Evolutionary conservation across 2,329 filamentous ascomycete genomes (phyloP), one percentile per base, ranked within the genome.

Genomic region (Monilinia vaccinii-corymbosi): DNA sequence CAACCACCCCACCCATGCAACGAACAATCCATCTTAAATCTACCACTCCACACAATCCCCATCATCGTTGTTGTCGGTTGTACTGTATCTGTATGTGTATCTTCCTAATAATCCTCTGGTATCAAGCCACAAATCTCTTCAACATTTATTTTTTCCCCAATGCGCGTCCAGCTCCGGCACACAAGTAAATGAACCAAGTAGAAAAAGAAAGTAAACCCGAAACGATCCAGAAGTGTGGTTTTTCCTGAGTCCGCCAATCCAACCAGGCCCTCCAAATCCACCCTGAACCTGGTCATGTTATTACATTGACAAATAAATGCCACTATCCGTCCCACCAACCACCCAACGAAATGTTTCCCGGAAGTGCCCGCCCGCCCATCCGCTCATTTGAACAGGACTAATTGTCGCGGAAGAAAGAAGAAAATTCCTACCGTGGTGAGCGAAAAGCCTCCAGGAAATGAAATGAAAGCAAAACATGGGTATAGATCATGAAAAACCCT

Each of bases 401-500:
- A 25, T 56, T 56, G 44, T 28, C 28, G 31, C 21, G 28, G 34
- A 25, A 45, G 31, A 44, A 56, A 46, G 25, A 6, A 56, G 36
- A 40, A 38, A 51, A 38, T 13, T n/a, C 25, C 31, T 42, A 25
- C 18, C n/a, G 28, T 32, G 25, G 47, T 45, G 46, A 56, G 52
- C 40, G 34, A 56, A 56, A 47, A n/a, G 16, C 6, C n/a, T n/a
- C 36, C 36, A 18, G 36, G n/a, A 36, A 50, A 49, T 48, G 42
- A 34, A 49, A 34, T 44, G 25, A 55, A 55, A 60, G 45, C 44
- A 47, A 55, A 55, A 52, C 6, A 18, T 61, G 62, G 62, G 62
- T 63, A 63, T 63, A 63, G 56, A 45, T 44, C 49, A 56, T 46
- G 32, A 60, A 47, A 44, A 55, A 52, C 32, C 46, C 40, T 50